phyloP scores from a whole-genome alignment of 306 rosid species.

The Styphnolobium japonicum region DNA sequence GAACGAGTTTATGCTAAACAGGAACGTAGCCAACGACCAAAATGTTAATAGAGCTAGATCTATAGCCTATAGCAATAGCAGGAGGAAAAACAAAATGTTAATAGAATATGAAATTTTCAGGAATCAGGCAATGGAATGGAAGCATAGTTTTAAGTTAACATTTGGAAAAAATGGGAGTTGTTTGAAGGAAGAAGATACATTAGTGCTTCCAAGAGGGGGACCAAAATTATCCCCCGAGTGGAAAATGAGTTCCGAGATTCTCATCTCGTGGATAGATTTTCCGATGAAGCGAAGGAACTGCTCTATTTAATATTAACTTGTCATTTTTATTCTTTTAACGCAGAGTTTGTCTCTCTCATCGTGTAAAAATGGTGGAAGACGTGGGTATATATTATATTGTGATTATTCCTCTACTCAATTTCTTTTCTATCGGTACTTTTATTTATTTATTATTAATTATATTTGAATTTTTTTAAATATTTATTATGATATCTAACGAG shows the following conservation, averaged over 20 bases:
- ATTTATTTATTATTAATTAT: too few species aligned
- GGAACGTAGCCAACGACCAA: too few species aligned
- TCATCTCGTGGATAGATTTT: neutral
- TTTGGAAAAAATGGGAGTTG: neutral
- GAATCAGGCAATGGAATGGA: neutral
- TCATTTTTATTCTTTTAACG: too few species aligned
- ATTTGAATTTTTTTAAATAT: too few species aligned
- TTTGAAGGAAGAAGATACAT: neutral
- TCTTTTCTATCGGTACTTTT: too few species aligned
- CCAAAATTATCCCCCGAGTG: neutral
- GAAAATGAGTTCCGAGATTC: neutral
- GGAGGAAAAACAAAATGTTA: neutral
- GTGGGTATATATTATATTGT: neutral
- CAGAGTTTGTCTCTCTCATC: neutral
- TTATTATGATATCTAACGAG: too few species aligned
- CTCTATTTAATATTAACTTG: too few species aligned
- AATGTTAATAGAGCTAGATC: too few species aligned
- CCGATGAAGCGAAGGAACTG: neutral
- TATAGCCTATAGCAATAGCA: neutral
- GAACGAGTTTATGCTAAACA: too few species aligned
- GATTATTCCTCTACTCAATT: too few species aligned
- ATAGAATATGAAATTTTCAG: neutral
- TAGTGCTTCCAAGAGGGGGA: slow-evolving; percentile 19
- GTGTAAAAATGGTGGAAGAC: neutral
- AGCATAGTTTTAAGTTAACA: neutral